These are phyloP conservation scores for Rhodomyrtus tomentosa DNA, from an alignment of 345 rosid genomes.

Conservation along the genomic window DNA sequence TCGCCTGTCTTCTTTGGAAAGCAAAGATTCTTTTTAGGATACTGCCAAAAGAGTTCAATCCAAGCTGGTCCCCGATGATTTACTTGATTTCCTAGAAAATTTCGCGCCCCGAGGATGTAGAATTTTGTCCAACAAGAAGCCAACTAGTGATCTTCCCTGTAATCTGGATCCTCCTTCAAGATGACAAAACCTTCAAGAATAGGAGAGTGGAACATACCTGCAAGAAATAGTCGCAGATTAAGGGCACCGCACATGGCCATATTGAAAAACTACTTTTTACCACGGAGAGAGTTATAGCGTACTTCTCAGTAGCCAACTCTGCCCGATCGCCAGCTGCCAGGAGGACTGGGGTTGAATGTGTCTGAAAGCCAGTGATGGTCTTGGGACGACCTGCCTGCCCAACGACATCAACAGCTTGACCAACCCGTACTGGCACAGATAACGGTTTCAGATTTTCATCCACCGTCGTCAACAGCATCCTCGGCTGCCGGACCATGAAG, in stretches of 20 bases:
- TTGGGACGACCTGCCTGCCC: constrained; percentile 97
- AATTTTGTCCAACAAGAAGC: neutral
- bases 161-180: constrained; percentile 73
- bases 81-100: neutral
- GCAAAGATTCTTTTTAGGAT: neutral
- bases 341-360: constrained; percentile 91
- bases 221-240: neutral
- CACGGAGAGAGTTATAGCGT: constrained; percentile 3
- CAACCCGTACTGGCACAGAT: constrained; percentile 82
- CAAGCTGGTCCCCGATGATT: neutral
- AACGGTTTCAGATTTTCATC: constrained; percentile 76
- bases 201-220: constrained; percentile 87
- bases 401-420: constrained; percentile 95
- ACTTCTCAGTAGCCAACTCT: constrained; percentile 94
- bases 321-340: constrained; percentile 95
- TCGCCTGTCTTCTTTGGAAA: neutral
- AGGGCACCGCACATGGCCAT: neutral
- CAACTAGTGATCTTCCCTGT: constrained; percentile 42
- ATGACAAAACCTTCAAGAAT: constrained; percentile 91
- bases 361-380: constrained; percentile 95
- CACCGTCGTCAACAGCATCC: constrained; percentile 88
- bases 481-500: constrained; percentile 39
- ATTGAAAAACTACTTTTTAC: neutral
- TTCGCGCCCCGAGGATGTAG: neutral
- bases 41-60: neutral